A percentile compares a stretch with the other conserved stretches of the same genome.
Conservation (phyloP, 306 rosid genomes). For the Elaeagnus macrophylla region DNA sequence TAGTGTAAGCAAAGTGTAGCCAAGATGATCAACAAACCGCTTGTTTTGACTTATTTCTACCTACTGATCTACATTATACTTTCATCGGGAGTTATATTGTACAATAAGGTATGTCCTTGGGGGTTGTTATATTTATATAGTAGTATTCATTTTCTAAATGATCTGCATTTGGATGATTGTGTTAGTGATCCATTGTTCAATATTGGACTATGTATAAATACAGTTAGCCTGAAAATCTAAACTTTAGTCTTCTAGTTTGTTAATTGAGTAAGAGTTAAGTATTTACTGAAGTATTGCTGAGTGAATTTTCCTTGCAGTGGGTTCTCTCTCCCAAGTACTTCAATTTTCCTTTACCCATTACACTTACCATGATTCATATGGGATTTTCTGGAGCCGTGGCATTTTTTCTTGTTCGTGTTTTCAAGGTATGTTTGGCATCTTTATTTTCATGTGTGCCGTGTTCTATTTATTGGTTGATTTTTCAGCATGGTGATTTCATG, state of each 20-base stretch:
- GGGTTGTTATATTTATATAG: background rate
- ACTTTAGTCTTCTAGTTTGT: background rate
- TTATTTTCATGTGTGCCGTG: background rate
- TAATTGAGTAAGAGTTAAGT: background rate
- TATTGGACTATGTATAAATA: too few species aligned
- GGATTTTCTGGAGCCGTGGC: slow-evolving; percentile 88
- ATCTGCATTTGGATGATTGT: background rate
- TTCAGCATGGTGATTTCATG: background rate
- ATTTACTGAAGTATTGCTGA: background rate
- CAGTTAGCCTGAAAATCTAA: too few species aligned
- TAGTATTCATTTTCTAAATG: background rate
- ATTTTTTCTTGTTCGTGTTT: slow-evolving; percentile 77
- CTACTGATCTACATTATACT: slow-evolving; percentile 69
- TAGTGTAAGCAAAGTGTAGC: slow-evolving; percentile 1
- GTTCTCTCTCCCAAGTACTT: slow-evolving; percentile 89
- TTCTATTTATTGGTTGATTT: background rate
- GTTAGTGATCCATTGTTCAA: background rate
- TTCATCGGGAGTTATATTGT: slow-evolving; percentile 86
- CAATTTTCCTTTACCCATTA: slow-evolving; percentile 82
- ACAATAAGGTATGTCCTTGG: slow-evolving; percentile 62
- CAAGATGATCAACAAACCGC: slow-evolving; percentile 68
- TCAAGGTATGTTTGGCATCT: slow-evolving; percentile 51
- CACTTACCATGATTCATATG: slow-evolving; percentile 98
- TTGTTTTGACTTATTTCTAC: slow-evolving; percentile 72
- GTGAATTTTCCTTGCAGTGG: slow-evolving; percentile 54